phyloP scores from a whole-genome alignment of 768 basidiomycete genomes.

The Lactifluus hygrophoroides region DNA sequence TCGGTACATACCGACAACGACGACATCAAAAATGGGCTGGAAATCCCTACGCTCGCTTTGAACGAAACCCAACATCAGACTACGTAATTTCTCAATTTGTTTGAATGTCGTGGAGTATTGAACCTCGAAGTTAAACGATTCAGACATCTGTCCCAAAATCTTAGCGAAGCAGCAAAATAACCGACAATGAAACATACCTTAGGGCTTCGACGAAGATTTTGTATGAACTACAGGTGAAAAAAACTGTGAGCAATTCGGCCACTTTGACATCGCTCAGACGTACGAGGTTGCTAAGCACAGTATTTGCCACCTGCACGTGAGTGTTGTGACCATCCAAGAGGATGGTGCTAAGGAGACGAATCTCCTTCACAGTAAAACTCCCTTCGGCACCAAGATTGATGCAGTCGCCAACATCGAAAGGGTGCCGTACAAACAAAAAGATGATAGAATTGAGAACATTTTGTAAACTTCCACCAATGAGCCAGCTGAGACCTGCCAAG shows the following conservation, averaged over 20 bases:
- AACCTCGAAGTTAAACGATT: constrained; percentile 77
- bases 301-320: constrained; percentile 67
- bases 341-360: constrained; percentile 71
- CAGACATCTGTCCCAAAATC: constrained; percentile 46
- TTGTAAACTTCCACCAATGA: constrained; percentile 72
- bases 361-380: constrained; percentile 78
- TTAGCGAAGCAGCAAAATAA: constrained; percentile 1
- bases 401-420: constrained; percentile 75
- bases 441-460: constrained; percentile 82
- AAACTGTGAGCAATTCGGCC: not conserved
- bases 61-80: constrained; percentile 74
- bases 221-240: constrained; percentile 45
- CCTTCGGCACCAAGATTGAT: constrained; percentile 39
- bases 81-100: constrained; percentile 66
- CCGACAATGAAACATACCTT: constrained; percentile 34
- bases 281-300: constrained; percentile 47
- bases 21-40: constrained; percentile 65
- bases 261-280: constrained; percentile 8
- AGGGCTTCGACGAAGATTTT: constrained; percentile 64
- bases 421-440: constrained; percentile 85
- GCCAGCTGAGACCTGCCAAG: constrained; percentile 63
- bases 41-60: constrained; percentile 66
- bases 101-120: constrained; percentile 71
- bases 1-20: constrained; percentile 43
- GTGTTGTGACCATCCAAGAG: constrained; percentile 54